Base-by-base conservation (phyloP, 805 yeast species). In the Saccharomycopsis oosterbeekiorum region DNA sequence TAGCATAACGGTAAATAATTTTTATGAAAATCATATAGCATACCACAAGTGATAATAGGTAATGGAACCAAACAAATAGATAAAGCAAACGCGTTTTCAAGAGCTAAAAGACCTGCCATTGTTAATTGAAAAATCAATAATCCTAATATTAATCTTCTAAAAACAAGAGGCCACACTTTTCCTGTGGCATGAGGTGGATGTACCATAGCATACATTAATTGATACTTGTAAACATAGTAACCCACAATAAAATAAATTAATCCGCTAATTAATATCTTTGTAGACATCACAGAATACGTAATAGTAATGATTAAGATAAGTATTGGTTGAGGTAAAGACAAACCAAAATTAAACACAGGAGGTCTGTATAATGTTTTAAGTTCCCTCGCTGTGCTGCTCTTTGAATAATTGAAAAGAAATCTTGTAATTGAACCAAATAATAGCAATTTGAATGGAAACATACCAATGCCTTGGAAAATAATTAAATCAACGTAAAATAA, bases 181-280 rank as follows among this genome's bases (percentile, higher is more conserved):
- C 98, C 99, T 0, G 97, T 94, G 0, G 97, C 91, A 73, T 94
- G 98, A 43, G 96, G 97, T 10, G 96, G 92, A 71, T 94, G 98
- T 39, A 90, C 91, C 76, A 94, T 86, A 0, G 97, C 87, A 71
- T 89, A 93, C 65, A 94, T 76, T 63, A 93, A 76, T 72, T 91
- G 97, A 71, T 92, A 93, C 73, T 93, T 93, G 79, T 85, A 90
- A 9, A 92, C 96, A 70, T 84, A 86, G 71, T 84, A 93, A 0
- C 98, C 97, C 60, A 90, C 74, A 15, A 88, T 72, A 70, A 93
- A 93, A 72, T 94, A 93, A 1, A 86, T 76, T 61, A 91, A 74
- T 0, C 98, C 97, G 11, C 96, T 88, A 1, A 88, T 78, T 61
- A 94, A 75, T 62, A 93, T 90, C 69, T 89, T 89, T 4, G 96